These are phyloP conservation scores for Gastrolobium bilobum DNA, from an alignment of 306 rosid species.

Conservation along the genomic window DNA sequence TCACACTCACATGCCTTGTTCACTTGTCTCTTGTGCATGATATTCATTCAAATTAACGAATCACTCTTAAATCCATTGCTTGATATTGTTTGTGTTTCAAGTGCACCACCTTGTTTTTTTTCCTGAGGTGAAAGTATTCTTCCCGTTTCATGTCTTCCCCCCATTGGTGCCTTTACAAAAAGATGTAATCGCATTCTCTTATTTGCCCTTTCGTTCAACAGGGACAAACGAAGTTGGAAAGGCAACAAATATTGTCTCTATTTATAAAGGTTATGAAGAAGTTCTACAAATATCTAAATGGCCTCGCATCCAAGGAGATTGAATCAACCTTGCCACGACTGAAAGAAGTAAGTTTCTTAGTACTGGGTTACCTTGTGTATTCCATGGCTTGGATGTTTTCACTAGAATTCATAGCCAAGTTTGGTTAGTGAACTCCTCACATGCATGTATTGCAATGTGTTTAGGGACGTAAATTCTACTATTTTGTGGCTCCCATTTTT, in stretches of 20 bases:
- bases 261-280: constrained; percentile 88
- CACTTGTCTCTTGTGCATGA: not conserved
- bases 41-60: not conserved
- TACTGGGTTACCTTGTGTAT: not conserved
- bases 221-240: constrained; percentile 80
- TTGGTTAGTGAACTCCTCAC: constrained; percentile 34
- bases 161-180: constrained; percentile 13
- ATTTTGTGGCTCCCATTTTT: not conserved
- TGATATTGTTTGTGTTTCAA: constrained; percentile 34
- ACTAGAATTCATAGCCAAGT: not conserved
- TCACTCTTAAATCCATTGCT: constrained; percentile 7
- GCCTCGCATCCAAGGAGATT: constrained; percentile 74
- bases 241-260: constrained; percentile 83
- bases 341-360: constrained; percentile 70
- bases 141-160: constrained; percentile 17
- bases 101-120: constrained; percentile 3
- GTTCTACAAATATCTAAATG: constrained; percentile 68
- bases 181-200: constrained; percentile 41
- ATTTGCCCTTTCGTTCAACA: constrained; percentile 45
- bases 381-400: constrained; percentile 34
- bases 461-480: constrained; percentile 4
- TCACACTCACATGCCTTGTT: constrained; percentile 20
- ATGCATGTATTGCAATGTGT: constrained; percentile 3
- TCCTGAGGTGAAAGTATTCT: constrained; percentile 9
- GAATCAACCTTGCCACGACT: constrained; percentile 81